Evolutionary conservation across 306 rosid genomes (phyloP), one percentile per base, ranked within the genome.

Genomic region (Acacia melanoxylon): DNA sequence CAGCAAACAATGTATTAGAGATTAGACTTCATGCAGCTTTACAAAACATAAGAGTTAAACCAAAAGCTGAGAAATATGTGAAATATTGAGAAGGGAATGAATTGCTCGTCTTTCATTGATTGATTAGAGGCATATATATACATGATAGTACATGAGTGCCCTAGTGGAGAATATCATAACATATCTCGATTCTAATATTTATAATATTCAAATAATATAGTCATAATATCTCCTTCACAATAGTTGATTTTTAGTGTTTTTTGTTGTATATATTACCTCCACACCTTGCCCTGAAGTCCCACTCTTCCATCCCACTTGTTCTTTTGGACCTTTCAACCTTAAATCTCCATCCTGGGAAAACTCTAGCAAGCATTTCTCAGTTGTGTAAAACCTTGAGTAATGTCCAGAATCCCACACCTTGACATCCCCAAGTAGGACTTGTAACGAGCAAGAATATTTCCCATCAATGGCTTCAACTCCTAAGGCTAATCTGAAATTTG

Each of bases 221-320:
- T 37, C 41, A 6, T 37, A 6, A 37, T 37, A 37, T 37, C 41
- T 37, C 41, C 37, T 37, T 37, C 41, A 6, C 40, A 37, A 10
- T 48, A 48, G 51, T 24, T 44, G 24, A 7, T 4, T 52, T 17
- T 17, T 52, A 52, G 10, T 52, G 59, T n/a, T 75, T 40, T 40
- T 49, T 44, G 1, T 48, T 3, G 3, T 11, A 2, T 14, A 11
- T 48, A 25, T 59, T 71, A 95, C 99, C 99, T 95, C 68, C 84
- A 92, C 97, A 78, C 92, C 92, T 89, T 95, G 99, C 85, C 92
- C 89, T 63, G 92, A 87, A 86, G 99, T 95, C 27, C 97, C 98
- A 42, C 94, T 90, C 79, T 90, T 88, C 99, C 99, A 95, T 24
- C 99, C 99, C 20, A 95, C 89, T 41, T 49, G 85, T 3, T 84